Base-by-base conservation (phyloP, 2,329 filamentous ascomycete genomes). In the Emericellopsis cladophorae region DNA sequence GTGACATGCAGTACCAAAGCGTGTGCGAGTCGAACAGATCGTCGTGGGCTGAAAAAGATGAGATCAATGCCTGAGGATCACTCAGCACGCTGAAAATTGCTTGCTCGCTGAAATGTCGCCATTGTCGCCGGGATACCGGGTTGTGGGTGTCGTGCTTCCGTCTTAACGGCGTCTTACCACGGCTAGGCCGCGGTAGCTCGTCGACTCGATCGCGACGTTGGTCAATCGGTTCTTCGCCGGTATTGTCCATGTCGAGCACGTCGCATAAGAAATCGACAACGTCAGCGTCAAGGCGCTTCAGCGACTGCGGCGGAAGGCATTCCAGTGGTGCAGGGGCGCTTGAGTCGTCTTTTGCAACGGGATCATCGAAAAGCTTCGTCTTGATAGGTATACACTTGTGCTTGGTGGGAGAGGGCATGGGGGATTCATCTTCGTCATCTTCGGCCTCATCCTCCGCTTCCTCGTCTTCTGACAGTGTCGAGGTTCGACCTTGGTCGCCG, bases 81-180 rank as follows among this genome's bases (percentile, higher is more conserved):
- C 74, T 76, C 37, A 84, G 62, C 7, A 79, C 70, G 48, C 72
- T 72, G 52, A 81, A 83, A 7, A 83, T 59, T 39, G 72, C 76
- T 50, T 83, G 79, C 46, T 80, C 72, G 26, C 74, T 67, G 49
- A 83, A 83, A 1, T 65, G 52, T 46, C 68, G 73, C 74, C 78
- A 82, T 7, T 41, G 42, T 14, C 26, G 38, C 12, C 31, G 32
- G 2, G 39, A 40, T 14, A 37, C 31, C 9, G 24, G n/a, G 16
- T 37, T 24, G 37, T 26, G 33, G 7, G 10, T 16, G 16, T 12
- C 18, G n/a, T 18, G 18, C 16, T 31, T 29, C 9, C 34, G 24
- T 10, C 10, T 9, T 8, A 37, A 16, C 21, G 33, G 33, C 3
- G 33, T 36, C 10, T 26, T 15, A 11, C 40, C 34, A 16, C 33